phyloP scores from a whole-genome alignment of 2,329 filamentous ascomycete genomes.

The Huntiella abstrusa region DNA sequence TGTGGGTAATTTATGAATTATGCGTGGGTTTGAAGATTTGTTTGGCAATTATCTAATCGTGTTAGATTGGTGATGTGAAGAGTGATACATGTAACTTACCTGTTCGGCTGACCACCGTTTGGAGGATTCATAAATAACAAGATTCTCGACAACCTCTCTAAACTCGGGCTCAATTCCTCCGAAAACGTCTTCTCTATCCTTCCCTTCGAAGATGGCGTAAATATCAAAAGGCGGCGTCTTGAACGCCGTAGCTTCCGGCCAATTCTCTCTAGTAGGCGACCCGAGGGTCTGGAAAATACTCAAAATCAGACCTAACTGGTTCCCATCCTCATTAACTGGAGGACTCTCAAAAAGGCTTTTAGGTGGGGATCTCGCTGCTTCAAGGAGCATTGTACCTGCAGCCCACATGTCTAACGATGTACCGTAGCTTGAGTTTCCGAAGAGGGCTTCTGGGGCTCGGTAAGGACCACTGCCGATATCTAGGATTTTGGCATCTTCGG shows the following conservation, averaged over 20 bases:
- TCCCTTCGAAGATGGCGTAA: constrained; percentile 54
- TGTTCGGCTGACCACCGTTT: constrained; percentile 44
- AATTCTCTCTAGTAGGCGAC: constrained; percentile 59
- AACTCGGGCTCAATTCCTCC: constrained; percentile 37
- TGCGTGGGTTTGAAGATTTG: neutral
- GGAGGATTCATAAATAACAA: constrained; percentile 54
- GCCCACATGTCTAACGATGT: constrained; percentile 74
- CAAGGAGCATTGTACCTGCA: constrained; percentile 65
- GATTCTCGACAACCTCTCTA: constrained; percentile 42
- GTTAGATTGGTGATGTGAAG: neutral
- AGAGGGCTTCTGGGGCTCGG: constrained; percentile 74
- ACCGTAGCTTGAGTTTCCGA: constrained; percentile 60
- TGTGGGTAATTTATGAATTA: neutral
- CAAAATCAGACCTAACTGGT: constrained; percentile 73
- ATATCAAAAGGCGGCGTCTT: constrained; percentile 71
- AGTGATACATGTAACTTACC: constrained; percentile 14
- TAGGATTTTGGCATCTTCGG: constrained; percentile 54
- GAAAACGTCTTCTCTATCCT: constrained; percentile 52
- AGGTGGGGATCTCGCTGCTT: constrained; percentile 39
- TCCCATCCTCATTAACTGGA: constrained; percentile 55
- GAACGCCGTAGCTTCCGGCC: constrained; percentile 61
- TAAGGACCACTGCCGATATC: constrained; percentile 91
- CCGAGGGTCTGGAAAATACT: constrained; percentile 87
- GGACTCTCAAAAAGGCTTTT: constrained; percentile 68
- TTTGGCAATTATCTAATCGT: neutral